phyloP scores from a whole-genome alignment of 768 basidiomycete species.

The Leccinum uliginosum region DNA sequence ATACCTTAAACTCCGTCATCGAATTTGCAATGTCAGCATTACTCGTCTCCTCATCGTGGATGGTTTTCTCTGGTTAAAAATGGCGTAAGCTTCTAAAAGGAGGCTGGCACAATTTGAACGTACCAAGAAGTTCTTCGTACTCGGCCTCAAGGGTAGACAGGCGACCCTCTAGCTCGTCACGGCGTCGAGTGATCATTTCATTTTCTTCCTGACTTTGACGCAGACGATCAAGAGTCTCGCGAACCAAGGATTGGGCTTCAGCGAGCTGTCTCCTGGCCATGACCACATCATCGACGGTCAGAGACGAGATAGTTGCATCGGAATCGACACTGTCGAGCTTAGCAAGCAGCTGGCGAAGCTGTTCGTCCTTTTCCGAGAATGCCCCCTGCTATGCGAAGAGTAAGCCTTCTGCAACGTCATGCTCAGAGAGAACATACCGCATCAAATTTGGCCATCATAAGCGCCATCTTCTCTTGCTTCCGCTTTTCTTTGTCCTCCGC shows the following conservation, averaged over 20 bases:
- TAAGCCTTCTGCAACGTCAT: constrained; percentile 1
- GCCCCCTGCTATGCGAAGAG: constrained; percentile 65
- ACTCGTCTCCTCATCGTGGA: constrained; percentile 82
- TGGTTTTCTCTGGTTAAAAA: constrained; percentile 72
- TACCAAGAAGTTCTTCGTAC: constrained; percentile 95
- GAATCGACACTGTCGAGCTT: constrained; percentile 83
- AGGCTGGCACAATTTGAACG: constrained; percentile 23
- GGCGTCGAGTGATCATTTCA: constrained; percentile 74
- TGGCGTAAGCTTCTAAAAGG: constrained; percentile 5
- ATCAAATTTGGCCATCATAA: constrained; percentile 99
- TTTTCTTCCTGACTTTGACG: constrained; percentile 90
- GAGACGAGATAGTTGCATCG: constrained; percentile 44
- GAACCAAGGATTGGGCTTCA: constrained; percentile 80
- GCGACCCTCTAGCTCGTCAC: constrained; percentile 84
- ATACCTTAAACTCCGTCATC: constrained; percentile 86
- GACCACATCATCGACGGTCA: constrained; percentile 74
- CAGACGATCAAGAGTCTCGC: constrained; percentile 87
- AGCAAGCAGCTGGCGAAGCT: constrained; percentile 75
- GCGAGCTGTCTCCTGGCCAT: constrained; percentile 82
- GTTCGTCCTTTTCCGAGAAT: constrained; percentile 94
- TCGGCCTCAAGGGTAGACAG: constrained; percentile 81
- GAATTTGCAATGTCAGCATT: constrained; percentile 80
- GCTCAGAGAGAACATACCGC: constrained; percentile 50
- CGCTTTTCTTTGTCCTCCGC: constrained; percentile 98
- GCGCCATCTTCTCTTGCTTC: constrained; percentile 98